Conservation (phyloP, 169 alveolate genomes). For the Plasmodium falciparum region DNA sequence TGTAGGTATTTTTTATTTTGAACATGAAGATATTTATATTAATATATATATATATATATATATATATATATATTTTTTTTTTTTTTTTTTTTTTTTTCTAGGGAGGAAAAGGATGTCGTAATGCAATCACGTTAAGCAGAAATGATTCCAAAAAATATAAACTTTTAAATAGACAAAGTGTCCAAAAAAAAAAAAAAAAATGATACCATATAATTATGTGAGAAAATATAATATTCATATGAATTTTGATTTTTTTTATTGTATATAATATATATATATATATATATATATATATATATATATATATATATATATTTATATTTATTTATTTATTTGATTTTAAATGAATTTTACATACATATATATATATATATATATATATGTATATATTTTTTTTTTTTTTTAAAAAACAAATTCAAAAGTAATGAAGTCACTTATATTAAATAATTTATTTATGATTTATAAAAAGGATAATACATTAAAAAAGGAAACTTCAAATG, state of each 20-base stretch:
- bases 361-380: constrained; percentile 1
- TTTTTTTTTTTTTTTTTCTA: no score
- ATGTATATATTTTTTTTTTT: no score
- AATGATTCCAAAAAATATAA: constrained; percentile 79
- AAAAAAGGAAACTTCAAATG: neutral
- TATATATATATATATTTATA: no score
- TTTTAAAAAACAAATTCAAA: constrained; percentile 2
- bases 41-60: neutral
- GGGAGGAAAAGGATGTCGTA: constrained; percentile 85
- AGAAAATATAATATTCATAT: neutral
- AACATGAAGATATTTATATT: neutral
- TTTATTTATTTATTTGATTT: neutral
- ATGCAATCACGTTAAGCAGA: constrained; percentile 79
- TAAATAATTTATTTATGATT: no score
- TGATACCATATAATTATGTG: neutral
- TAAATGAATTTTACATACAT: neutral
- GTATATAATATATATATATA: neutral
- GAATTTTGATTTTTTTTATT: neutral
- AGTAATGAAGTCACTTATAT: neutral
- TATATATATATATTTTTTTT: no score
- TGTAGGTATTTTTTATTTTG: neutral
- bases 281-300: neutral
- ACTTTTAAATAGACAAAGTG: constrained; percentile 77
- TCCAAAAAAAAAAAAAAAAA: constrained; percentile 60
- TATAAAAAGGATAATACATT: no score